These are phyloP conservation scores for Boletus reticuloceps DNA, from an alignment of 768 basidiomycete genomes.

Conservation along the genomic window DNA sequence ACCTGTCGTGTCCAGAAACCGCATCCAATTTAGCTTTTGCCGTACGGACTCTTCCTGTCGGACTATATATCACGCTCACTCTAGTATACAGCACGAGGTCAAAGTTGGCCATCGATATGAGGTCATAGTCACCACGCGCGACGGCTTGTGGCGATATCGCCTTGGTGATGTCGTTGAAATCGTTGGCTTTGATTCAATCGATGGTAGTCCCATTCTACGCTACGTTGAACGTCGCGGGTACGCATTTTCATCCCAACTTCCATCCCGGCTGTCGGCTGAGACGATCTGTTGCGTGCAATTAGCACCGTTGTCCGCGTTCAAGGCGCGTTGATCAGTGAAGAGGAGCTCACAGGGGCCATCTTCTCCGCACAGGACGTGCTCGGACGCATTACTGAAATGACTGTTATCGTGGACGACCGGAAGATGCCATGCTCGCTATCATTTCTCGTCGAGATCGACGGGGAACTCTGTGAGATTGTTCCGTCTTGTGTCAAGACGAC, in stretches of 20 bases:
- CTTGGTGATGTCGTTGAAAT: conserved; percentile 21
- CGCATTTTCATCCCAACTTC: not conserved
- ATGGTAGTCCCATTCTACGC: conserved; percentile 19
- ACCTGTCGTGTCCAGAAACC: conserved; percentile 9
- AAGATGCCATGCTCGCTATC: not conserved
- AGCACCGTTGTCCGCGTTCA: conserved; percentile 8
- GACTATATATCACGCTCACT: not conserved
- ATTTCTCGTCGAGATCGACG: conserved; percentile 15
- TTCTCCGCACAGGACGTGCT: conserved; percentile 11
- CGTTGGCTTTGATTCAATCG: conserved; percentile 14
- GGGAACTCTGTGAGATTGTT: not conserved
- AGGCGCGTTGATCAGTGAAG: conserved; percentile 8
- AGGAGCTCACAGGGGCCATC: conserved; percentile 11
- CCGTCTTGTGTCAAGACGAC: no score
- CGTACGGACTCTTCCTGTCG: not conserved
- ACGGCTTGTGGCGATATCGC: conserved; percentile 25
- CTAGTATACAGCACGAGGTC: conserved; percentile 11
- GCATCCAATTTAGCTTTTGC: conserved; percentile 11
- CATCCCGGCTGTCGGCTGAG: not conserved
- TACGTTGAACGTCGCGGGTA: conserved; percentile 21
- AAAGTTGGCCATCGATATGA: conserved; percentile 17
- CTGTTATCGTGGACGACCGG: conserved; percentile 16
- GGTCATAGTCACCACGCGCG: conserved; percentile 16
- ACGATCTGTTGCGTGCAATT: not conserved
- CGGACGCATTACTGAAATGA: conserved; percentile 14